Evolutionary conservation across 179 eudicot species (phyloP), one percentile per base, ranked within the genome.

Genomic region (Beta macrorhiza): DNA sequence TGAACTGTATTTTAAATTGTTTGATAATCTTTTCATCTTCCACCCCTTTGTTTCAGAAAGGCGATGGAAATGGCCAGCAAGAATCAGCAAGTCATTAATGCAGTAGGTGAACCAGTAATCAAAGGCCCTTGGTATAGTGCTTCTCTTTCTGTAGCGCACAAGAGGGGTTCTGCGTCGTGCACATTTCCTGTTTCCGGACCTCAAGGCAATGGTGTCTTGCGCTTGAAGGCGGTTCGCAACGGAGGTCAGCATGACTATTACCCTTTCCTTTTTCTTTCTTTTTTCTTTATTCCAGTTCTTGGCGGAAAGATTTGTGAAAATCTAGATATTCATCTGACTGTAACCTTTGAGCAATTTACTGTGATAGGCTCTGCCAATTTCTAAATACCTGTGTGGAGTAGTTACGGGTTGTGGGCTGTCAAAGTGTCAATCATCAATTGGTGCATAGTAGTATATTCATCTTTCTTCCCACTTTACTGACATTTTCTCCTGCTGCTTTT

Each of bases 41-140:
- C 42, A 19, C 76, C 16, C 7, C n/a, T 55, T 82, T 69, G 63
- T 82, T 87, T 83, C 90, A 96, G 99, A 84, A 92, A 91, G 90
- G 99, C 97, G 42, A 86, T 96, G 91, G 97, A 96, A 88, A 92
- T 82, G 90, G 96, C 94, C 78, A 90, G 88, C 76, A 85, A 85
- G 59, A 87, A 85, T 82, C 87, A 89, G 83, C 86, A 85, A 82
- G 80, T 93, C 61, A 85, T 85, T 53, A 88, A 85, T 74, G 92
- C 96, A 0, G 91, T 96, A 70, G 99, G 98, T 44, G 94, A 91
- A 81, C 98, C 97, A 67, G 86, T 96, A 82, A 94, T 84, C 16
- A 93, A 92, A 86, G 98, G 98, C 82, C 92, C 99, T 79, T 96
- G 98, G 98, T 96, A 93, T 80, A 90, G 86, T 87, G 98, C 99